Evolutionary conservation across 805 yeast species (phyloP), one percentile per base, ranked within the genome.

Genomic region (Suhomyces kilbournensis): DNA sequence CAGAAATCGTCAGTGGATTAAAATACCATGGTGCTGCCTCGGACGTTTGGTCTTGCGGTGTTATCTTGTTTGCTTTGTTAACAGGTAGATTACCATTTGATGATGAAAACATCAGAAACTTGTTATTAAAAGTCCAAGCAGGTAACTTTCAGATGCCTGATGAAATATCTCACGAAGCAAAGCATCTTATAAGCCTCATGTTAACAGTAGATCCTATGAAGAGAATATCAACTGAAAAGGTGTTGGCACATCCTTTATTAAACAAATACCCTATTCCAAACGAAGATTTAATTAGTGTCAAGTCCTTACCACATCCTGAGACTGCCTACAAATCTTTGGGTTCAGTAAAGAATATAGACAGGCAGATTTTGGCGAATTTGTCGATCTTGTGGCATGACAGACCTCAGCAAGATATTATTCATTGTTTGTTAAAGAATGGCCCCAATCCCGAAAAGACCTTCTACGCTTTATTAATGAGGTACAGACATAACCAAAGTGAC

Each of bases 41-140:
- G 54, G 96, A 88, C 70, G 86, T 88, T 40, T 88, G 96, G 96
- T 86, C 93, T 5, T 88, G 94, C 71, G 96, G 96, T 64, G 88
- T 88, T 44, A 87, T 88, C 44, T 71, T 88, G 47, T 88, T 86
- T 71, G 94, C 94, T 4, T 70, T 88, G 46, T 69, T 88, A 52
- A 86, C 93, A 2, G 96, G 96, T 3, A 84, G 88, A 71, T 72
- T 88, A 55, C 96, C 96, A 7, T 88, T 88, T 63, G 93, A 88
- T 65, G 94, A 88, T 68, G 90, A 87, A 55, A 86, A 85, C 61
- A 87, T 88, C 61, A 80, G 90, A 65, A 82, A 80, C 56, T 67
- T 88, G 52, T 68, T 88, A 49, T 64, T 86, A 53, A 88, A 88
- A 67, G 96, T 88, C 25, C 94, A 88, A 67, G 79, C 84, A 30